These are phyloP conservation scores for Laetiporus sulphureus DNA, from an alignment of 1,284 basidiomycete species.

Conservation along the genomic window DNA sequence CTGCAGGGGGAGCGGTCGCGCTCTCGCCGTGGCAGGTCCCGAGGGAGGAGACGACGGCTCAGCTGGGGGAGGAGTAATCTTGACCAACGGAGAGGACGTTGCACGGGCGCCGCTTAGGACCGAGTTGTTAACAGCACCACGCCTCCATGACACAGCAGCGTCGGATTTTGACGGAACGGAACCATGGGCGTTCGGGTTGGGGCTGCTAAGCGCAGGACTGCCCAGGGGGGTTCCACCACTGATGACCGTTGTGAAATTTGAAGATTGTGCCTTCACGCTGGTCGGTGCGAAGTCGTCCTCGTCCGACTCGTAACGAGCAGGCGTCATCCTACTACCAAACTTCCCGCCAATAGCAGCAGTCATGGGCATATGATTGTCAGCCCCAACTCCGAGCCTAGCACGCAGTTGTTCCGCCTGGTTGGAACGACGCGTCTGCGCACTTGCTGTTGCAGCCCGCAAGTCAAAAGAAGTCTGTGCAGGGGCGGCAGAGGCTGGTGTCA, in stretches of 20 bases:
- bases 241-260: conserved; percentile 58
- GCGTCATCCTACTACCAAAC: conserved; percentile 58
- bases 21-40: conserved; percentile 29
- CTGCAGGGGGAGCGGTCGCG: conserved; percentile 64
- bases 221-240: conserved; percentile 67
- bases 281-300: conserved; percentile 30
- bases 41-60: conserved; percentile 51
- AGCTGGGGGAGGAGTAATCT: conserved; percentile 61
- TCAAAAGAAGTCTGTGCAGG: conserved; percentile 61
- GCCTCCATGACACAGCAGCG: conserved; percentile 68
- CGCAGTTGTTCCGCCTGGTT: conserved; percentile 60
- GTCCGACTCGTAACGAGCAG: conserved; percentile 33
- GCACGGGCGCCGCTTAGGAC: conserved; percentile 59
- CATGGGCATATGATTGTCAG: conserved; percentile 64
- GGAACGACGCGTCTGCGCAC: conserved; percentile 53
- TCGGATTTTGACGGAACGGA: conserved; percentile 65
- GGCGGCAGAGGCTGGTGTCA: conserved; percentile 62
- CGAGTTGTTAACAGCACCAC: conserved; percentile 62
- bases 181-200: conserved; percentile 16
- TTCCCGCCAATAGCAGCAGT: conserved; percentile 70
- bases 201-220: conserved; percentile 34
- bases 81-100: conserved; percentile 56
- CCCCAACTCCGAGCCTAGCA: conserved; percentile 45
- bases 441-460: conserved; percentile 42
- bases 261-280: conserved; percentile 34